Evolutionary conservation across 1,284 basidiomycete genomes (phyloP).

Genomic region (Sporisorium exsertum): DNA sequence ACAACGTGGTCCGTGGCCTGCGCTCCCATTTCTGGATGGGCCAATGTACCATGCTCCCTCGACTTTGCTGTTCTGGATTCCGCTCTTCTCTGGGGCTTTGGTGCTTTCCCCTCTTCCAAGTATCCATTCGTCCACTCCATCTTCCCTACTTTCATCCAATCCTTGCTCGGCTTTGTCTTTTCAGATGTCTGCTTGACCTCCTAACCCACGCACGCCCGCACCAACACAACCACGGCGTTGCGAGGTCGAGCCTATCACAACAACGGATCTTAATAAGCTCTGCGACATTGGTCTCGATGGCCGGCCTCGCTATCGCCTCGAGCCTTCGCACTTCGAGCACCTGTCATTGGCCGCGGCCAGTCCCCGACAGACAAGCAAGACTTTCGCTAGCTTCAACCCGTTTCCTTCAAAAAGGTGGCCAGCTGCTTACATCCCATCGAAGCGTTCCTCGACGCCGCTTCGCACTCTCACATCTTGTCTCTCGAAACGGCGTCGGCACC

Average conservation of each 20-base stretch:
- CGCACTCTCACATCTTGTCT: neutral
- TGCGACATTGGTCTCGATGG: neutral
- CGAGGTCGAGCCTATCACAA: conserved; percentile 16
- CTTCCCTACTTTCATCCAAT: neutral
- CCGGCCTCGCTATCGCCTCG: neutral
- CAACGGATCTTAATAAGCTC: conserved; percentile 25
- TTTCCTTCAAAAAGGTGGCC: conserved; percentile 10
- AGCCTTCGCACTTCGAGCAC: neutral
- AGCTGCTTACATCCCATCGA: neutral
- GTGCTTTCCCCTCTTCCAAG: neutral
- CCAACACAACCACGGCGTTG: conserved; percentile 10
- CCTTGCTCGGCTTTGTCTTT: neutral
- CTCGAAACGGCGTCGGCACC: conserved; percentile 25
- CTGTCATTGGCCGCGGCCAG: neutral
- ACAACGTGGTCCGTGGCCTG: too few relatives aligned
- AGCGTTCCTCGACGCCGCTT: too few relatives aligned
- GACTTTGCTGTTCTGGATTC: too few relatives aligned
- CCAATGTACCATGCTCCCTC: too few relatives aligned
- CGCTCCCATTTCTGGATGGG: too few relatives aligned
- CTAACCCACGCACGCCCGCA: conserved; percentile 8
- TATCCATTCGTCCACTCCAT: neutral
- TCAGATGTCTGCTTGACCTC: conserved; percentile 14
- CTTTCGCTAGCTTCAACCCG: neutral
- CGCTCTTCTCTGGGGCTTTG: neutral
- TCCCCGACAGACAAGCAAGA: neutral